Evolutionary conservation across 257 asterid genomes (phyloP).

Genomic region (Jacaranda copaia): DNA sequence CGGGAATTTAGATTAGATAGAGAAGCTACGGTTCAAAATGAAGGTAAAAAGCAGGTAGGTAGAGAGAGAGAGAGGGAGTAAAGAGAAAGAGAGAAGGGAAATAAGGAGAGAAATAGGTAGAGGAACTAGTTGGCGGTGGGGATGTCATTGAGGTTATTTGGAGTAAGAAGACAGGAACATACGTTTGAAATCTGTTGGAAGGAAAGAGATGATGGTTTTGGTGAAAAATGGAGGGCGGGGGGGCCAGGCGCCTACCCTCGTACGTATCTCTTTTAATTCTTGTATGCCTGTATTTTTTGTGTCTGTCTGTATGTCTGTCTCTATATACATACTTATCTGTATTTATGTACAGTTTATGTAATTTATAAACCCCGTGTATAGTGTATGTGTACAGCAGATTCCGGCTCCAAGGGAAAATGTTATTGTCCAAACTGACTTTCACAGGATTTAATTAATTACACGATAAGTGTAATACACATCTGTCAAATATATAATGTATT

Average conservation of each 20-base stretch:
- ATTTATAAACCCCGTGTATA: not conserved
- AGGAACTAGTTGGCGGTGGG: slow-evolving; percentile 45
- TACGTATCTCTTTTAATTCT: slow-evolving; percentile 32
- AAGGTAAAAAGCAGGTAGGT: slow-evolving; percentile 27
- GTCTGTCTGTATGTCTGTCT: not conserved
- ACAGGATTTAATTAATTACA: no score
- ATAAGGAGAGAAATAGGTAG: slow-evolving; percentile 6
- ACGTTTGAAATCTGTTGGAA: slow-evolving; percentile 34
- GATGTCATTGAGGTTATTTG: slow-evolving; percentile 34
- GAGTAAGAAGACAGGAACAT: slow-evolving; percentile 53
- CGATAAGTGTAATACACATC: no score
- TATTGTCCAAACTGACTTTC: no score
- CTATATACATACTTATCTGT: not conserved
- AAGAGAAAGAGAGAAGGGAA: slow-evolving; percentile 24
- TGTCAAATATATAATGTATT: not conserved
- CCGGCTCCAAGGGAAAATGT: no score
- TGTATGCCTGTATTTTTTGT: not conserved
- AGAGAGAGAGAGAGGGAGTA: slow-evolving; percentile 24
- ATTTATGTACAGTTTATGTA: not conserved
- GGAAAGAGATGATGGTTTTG: slow-evolving; percentile 32
- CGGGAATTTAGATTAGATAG: slow-evolving; percentile 30
- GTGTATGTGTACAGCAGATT: no score
- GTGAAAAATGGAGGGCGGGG: slow-evolving; percentile 36
- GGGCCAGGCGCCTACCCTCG: slow-evolving; percentile 15
- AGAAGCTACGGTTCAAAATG: slow-evolving; percentile 32